Evolutionary conservation across 805 yeast species (phyloP), one percentile per base, ranked within the genome.

Genomic region (Zygoascus flipseniorum): DNA sequence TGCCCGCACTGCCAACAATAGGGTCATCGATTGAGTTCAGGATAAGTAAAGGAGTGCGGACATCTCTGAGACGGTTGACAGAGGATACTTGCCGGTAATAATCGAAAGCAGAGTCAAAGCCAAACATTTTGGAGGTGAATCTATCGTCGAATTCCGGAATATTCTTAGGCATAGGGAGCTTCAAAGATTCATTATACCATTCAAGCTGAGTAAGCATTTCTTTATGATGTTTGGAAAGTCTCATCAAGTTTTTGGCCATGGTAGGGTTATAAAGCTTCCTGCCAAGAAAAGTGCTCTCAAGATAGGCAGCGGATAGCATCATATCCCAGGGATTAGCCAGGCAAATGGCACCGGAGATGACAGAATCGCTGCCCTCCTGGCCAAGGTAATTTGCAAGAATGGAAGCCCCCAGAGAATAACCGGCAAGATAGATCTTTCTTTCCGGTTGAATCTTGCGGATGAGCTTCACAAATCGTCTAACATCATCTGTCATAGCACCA

Each of bases 271-370:
- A 82, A 6, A 80, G 54, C 9, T 67, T 56, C 18, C 68, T 65
- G 2, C 84, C 81, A 45, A 80, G 60, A 20, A 62, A 63, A 5
- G 76, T 67, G 23, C 35, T 47, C 43, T 73, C 71, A 46, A 88
- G 62, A 31, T 67, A 70, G 51, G 68, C 60, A 11, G 79, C 71
- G 26, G 85, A 75, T 46, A 74, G 74, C 16, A 68, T 65, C 65
- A 87, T 67, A 62, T 87, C 92, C 92, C 93, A 87, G 1, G 95
- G 92, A 52, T 75, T 72, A 42, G 85, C 82, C 8, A 86, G 75
- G 4, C 81, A 72, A 43, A 77, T 73, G 0, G 86, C 89, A 26
- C 83, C 80, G 32, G 72, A 71, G 39, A 81, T 64, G 16, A 69
- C 69, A 8, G 67, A 55, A 26, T 56, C 55, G 1, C 70, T 75